Base-by-base conservation (phyloP, 805 yeast genomes). In the Wickerhamiella lipophila region DNA sequence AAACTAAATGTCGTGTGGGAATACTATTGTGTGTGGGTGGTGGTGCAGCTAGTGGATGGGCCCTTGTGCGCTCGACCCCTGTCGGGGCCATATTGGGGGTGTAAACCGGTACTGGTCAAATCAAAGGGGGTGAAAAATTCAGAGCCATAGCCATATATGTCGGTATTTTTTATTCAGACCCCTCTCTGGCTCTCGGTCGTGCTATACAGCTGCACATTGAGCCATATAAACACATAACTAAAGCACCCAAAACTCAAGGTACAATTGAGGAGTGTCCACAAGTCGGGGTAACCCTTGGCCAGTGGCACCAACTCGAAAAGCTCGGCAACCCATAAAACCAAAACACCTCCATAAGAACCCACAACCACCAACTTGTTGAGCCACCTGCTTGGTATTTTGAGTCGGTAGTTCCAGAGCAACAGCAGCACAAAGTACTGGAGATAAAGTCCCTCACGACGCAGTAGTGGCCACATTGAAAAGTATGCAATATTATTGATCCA, bases 401-500 rank as follows among this genome's bases (percentile, higher is more conserved):
- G 39, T 47, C 77, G 68, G 61, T 82, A 69, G 60, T 84, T 86
- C 60, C 84, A 79, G 56, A 85, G 60, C 2, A 78, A 60, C 18
- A 77, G 66, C 46, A 79, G 63, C 7, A 77, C 78, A 49, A 71
- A 64, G 63, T 83, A 88, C 62, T 92, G 98, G 52, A 88, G 67
- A 1, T 62, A 64, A 23, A 92, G 69, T 0, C 77, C 78, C 58
- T 92, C 97, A 53, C 78, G 79, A 56, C 78, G 76, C 55, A 92
- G 68, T 42, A 89, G 67, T 0, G 99, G 98, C 76, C 83, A 87
- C 68, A 92, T 67, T 45, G 95, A 85, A 64, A 88, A 92, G 27
- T 81, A 67, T 0, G 89, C 83, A 11, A 86, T 72, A 60, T 89
- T 92, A 57, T 79, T 79, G 52, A 89, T 77, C 96, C 97, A 92